phyloP scores from a whole-genome alignment of 2,329 filamentous ascomycete species.

The Diaporthe velutina region DNA sequence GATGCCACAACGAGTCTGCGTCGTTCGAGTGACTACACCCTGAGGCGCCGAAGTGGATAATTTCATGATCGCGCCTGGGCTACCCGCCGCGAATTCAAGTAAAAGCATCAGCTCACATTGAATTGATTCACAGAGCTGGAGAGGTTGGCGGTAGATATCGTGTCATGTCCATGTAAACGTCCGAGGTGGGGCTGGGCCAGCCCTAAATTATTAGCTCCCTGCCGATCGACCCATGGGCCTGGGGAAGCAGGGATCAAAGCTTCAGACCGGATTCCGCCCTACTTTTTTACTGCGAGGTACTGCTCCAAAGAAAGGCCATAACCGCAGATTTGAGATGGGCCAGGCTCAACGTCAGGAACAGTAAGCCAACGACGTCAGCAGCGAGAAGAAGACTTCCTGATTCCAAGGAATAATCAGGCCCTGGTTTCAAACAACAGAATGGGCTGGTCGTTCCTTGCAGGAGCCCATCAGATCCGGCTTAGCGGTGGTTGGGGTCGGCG shows the following conservation, averaged over 20 bases:
- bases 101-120: too few relatives aligned
- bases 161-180: neutral
- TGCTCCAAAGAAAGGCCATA: neutral
- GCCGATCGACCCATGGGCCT: slow-evolving; percentile 7
- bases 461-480: slow-evolving; percentile 14
- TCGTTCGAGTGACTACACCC: too few relatives aligned
- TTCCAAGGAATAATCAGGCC: neutral
- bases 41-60: too few relatives aligned
- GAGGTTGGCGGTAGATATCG: neutral
- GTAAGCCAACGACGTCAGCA: slow-evolving; percentile 4
- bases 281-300: neutral
- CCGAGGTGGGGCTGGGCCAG: slow-evolving; percentile 14
- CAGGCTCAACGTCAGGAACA: neutral
- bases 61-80: neutral
- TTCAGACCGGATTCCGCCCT: neutral
- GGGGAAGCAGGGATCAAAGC: slow-evolving; percentile 23
- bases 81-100: neutral
- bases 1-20: neutral
- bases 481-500: slow-evolving; percentile 32
- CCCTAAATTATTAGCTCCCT: slow-evolving; percentile 5
- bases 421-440: neutral
- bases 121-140: neutral
- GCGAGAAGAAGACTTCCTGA: neutral
- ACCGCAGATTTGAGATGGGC: neutral
- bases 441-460: slow-evolving; percentile 26